A percentile compares a stretch with the other conserved stretches of the same genome.
Evolutionary conservation across 2,329 filamentous ascomycete genomes (phyloP).

Genomic region (Tricladium varicosporioides): DNA sequence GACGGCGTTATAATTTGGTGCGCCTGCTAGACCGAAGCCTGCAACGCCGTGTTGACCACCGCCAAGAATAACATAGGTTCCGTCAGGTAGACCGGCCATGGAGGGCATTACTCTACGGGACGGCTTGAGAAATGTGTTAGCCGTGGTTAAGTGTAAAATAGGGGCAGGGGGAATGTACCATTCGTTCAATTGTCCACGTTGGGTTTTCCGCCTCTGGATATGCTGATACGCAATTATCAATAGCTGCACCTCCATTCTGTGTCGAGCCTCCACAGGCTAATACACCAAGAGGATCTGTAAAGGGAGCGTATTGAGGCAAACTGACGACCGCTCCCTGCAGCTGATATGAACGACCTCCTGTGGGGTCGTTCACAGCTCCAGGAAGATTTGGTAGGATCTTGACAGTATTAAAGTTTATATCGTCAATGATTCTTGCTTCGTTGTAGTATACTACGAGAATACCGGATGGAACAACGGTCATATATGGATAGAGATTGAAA

Average conservation of each 20-base stretch:
- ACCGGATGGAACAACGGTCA: constrained; percentile 59
- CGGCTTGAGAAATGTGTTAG: constrained; percentile 34
- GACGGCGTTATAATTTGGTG: constrained; percentile 56
- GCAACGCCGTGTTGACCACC: constrained; percentile 58
- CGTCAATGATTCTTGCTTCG: constrained; percentile 62
- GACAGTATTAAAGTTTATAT: constrained; percentile 55
- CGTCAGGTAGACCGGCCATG: constrained; percentile 62
- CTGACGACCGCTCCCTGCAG: constrained; percentile 62
- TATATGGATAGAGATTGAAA: constrained; percentile 66
- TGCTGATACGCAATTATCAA: constrained; percentile 66
- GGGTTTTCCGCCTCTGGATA: constrained; percentile 54
- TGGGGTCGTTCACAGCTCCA: constrained; percentile 55
- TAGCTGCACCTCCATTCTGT: constrained; percentile 45
- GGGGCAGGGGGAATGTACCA: constrained; percentile 38
- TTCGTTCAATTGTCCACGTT: constrained; percentile 63
- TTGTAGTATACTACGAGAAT: constrained; percentile 67
- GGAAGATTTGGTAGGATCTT: constrained; percentile 60
- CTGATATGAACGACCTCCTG: constrained; percentile 63
- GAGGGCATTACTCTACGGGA: constrained; percentile 62
- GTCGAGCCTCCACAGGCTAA: constrained; percentile 65
- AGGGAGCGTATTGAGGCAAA: constrained; percentile 61
- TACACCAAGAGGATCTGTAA: constrained; percentile 55
- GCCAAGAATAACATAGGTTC: constrained; percentile 62
- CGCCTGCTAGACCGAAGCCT: constrained; percentile 59
- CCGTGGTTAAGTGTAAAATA: background rate